phyloP scores from a whole-genome alignment of 805 yeast species.

The Hanseniaspora guilliermondii region DNA sequence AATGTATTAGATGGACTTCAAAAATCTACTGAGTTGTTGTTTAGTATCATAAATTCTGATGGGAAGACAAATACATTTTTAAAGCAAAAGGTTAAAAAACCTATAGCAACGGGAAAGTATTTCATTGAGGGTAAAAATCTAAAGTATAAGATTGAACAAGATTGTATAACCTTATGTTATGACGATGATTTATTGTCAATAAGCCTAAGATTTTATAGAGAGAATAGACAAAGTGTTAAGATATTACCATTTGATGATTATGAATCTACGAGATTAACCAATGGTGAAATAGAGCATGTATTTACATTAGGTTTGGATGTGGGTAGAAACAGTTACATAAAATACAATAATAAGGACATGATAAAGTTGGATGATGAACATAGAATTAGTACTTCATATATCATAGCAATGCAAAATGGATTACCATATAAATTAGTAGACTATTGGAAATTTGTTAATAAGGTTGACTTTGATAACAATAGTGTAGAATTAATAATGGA shows the following conservation, averaged over 20 bases:
- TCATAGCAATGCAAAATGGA: background rate
- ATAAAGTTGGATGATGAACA: slow-evolving; percentile 36
- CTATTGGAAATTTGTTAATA: background rate
- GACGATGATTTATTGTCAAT: background rate
- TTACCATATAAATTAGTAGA: background rate
- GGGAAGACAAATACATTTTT: slow-evolving; percentile 16
- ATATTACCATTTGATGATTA: background rate
- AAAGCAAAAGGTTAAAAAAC: slow-evolving; percentile 15
- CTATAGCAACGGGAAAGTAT: slow-evolving; percentile 36
- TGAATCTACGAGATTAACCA: background rate
- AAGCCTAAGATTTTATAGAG: background rate
- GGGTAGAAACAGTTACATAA: slow-evolving; percentile 35
- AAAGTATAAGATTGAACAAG: slow-evolving; percentile 15
- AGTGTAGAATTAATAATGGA: slow-evolving; percentile 35
- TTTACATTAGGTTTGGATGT: slow-evolving; percentile 28
- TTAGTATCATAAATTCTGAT: slow-evolving; percentile 29
- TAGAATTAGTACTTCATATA: slow-evolving; percentile 44
- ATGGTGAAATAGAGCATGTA: slow-evolving; percentile 1
- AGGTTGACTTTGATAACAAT: background rate
- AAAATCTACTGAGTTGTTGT: slow-evolving; percentile 43
- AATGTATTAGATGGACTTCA: slow-evolving; percentile 39
- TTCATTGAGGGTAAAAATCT: slow-evolving; percentile 28
- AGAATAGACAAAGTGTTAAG: background rate
- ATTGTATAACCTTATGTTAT: background rate
- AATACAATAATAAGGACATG: slow-evolving; percentile 12